A percentile compares a stretch with the other conserved stretches of the same genome.
Evolutionary conservation across 306 rosid genomes (phyloP).

Genomic region (Medicago arabica): DNA sequence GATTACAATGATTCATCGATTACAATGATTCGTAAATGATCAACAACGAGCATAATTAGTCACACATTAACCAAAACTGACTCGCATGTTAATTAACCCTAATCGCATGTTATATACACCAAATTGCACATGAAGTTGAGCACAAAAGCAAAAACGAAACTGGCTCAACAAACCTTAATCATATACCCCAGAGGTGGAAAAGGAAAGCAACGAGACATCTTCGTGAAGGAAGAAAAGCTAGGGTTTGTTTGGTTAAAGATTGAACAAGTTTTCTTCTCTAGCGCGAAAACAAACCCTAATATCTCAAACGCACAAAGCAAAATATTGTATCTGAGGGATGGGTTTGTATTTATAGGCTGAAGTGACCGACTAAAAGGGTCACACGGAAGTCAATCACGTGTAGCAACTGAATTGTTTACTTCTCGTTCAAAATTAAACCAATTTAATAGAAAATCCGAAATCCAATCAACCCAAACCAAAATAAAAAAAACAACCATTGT

Average conservation of each 20-base stretch:
- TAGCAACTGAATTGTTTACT: neutral
- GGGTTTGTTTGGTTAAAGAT: no score
- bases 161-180: conserved; percentile 97
- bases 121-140: conserved; percentile 59
- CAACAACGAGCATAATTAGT: neutral
- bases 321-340: accelerated
- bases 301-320: conserved; percentile 30
- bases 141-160: conserved; percentile 62
- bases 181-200: conserved; percentile 61
- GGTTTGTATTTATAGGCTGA: conserved; percentile 35
- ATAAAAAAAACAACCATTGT: no score
- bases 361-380: conserved; percentile 12
- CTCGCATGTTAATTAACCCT: neutral
- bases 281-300: conserved; percentile 38
- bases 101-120: conserved; percentile 31
- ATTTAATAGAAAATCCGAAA: no score
- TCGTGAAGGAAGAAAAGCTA: no score
- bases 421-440: no score
- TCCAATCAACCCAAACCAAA: no score
- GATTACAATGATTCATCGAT: neutral
- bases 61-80: neutral
- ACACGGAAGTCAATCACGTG: neutral
- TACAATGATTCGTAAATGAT: neutral
- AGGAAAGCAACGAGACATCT: conserved; percentile 79
- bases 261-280: neutral